Percentiles rank a stretch among this genome's conserved stretches.
phyloP scores from a whole-genome alignment of 1,284 basidiomycete species.

The Microbotryum scabiosae region DNA sequence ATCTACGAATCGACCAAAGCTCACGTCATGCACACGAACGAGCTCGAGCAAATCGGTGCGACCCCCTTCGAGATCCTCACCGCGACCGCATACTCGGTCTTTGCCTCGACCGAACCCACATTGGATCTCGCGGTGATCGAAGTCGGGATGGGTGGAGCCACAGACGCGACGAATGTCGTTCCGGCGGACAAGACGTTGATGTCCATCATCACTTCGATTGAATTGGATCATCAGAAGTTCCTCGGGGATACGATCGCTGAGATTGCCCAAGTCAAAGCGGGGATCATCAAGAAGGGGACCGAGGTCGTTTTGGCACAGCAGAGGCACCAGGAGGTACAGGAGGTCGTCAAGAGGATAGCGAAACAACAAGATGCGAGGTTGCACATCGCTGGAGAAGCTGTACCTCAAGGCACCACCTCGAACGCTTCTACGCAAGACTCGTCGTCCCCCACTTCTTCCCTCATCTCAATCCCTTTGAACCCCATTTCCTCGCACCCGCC shows the following conservation, averaged over 20 bases:
- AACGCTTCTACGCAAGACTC: constrained; percentile 1
- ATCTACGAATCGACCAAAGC: constrained; percentile 46
- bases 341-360: constrained; percentile 44
- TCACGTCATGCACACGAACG: constrained; percentile 45
- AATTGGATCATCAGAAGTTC: constrained; percentile 85
- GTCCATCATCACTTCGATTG: constrained; percentile 75
- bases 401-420: no score
- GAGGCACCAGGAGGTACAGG: constrained; percentile 49
- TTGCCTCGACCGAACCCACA: constrained; percentile 49
- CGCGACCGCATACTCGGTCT: constrained; percentile 61
- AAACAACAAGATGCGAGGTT: constrained; percentile 34
- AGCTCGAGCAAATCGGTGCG: constrained; percentile 42
- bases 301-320: constrained; percentile 71
- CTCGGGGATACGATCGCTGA: constrained; percentile 65
- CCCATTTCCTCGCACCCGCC: not conserved
- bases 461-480: not conserved
- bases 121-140: constrained; percentile 82
- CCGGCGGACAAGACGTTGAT: constrained; percentile 60
- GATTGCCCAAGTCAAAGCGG: constrained; percentile 77
- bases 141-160: constrained; percentile 85
- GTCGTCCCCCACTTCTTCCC: constrained; percentile 19
- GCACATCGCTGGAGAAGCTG: constrained; percentile 11
- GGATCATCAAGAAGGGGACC: constrained; percentile 61
- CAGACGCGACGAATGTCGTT: constrained; percentile 90
- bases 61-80: constrained; percentile 80